Evolutionary conservation across 2,329 filamentous ascomycete species (phyloP).

Genomic region (Rosellinia necatrix): DNA sequence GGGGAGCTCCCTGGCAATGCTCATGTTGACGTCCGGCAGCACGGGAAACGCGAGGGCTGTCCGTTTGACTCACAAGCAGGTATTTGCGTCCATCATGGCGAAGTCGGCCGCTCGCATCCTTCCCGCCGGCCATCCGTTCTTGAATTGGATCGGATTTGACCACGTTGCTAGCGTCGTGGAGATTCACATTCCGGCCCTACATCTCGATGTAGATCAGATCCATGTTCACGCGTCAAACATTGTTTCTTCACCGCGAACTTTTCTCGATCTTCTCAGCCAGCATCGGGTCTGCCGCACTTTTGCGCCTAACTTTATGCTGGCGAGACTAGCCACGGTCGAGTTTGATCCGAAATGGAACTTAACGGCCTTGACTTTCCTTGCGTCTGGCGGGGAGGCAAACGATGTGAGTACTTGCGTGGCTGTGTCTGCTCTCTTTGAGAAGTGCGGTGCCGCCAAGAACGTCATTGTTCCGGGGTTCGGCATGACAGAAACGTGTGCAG

Average conservation of each 20-base stretch:
- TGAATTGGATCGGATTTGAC: constrained; percentile 58
- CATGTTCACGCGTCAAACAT: constrained; percentile 51
- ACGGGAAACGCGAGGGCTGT: constrained; percentile 58
- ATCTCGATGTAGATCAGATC: constrained; percentile 48
- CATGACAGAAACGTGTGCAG: constrained; percentile 60
- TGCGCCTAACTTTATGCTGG: constrained; percentile 7
- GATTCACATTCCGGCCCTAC: constrained; percentile 56
- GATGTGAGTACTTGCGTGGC: not conserved
- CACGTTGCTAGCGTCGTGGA: constrained; percentile 59
- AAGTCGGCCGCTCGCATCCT: constrained; percentile 28
- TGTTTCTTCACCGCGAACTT: constrained; percentile 44
- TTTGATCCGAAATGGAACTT: not conserved
- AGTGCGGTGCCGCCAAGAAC: not conserved
- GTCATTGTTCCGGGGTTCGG: constrained; percentile 48
- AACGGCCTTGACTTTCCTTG: not conserved
- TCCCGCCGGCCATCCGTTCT: constrained; percentile 40
- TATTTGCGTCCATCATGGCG: not conserved
- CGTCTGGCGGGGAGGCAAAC: constrained; percentile 3
- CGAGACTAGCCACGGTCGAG: not conserved
- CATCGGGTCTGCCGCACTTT: not conserved
- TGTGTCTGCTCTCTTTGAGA: not conserved
- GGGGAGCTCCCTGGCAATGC: constrained; percentile 37
- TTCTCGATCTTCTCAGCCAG: constrained; percentile 27
- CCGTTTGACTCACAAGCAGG: constrained; percentile 47
- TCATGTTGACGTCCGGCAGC: constrained; percentile 60